phyloP scores from a whole-genome alignment of 441 rosid genomes.

The Corymbia calophylla region DNA sequence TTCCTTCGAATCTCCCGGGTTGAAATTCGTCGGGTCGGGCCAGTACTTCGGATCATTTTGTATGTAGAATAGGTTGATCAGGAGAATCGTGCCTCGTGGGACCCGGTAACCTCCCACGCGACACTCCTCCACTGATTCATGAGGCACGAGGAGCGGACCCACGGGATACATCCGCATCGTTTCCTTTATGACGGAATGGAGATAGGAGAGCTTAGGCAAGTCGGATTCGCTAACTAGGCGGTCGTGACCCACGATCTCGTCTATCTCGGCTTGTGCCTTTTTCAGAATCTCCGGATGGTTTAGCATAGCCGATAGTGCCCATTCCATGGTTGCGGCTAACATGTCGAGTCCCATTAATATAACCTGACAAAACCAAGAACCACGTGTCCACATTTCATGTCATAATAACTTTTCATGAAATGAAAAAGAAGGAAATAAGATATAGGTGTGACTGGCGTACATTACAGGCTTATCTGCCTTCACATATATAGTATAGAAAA shows the following conservation, averaged over 20 bases:
- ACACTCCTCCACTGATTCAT: conserved; percentile 22
- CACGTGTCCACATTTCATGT: neutral
- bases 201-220: neutral
- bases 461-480: no score
- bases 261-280: neutral
- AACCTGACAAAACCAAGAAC: neutral
- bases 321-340: neutral
- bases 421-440: no score
- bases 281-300: neutral
- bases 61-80: conserved; percentile 46
- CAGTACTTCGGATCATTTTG: conserved; percentile 29
- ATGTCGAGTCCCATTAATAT: neutral
- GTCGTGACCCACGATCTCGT: neutral
- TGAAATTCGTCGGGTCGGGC: conserved; percentile 27
- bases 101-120: conserved; percentile 23
- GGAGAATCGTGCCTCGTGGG: conserved; percentile 26
- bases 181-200: neutral
- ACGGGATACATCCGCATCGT: neutral
- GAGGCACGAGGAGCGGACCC: neutral
- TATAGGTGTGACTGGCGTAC: no score
- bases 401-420: no score
- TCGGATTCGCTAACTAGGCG: neutral
- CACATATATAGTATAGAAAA: no score
- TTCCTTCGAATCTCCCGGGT: conserved; percentile 32
- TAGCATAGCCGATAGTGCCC: neutral